Evolutionary conservation across 2,329 filamentous ascomycete genomes (phyloP), one percentile per base, ranked within the genome.

Genomic region (Botrytis elliptica): DNA sequence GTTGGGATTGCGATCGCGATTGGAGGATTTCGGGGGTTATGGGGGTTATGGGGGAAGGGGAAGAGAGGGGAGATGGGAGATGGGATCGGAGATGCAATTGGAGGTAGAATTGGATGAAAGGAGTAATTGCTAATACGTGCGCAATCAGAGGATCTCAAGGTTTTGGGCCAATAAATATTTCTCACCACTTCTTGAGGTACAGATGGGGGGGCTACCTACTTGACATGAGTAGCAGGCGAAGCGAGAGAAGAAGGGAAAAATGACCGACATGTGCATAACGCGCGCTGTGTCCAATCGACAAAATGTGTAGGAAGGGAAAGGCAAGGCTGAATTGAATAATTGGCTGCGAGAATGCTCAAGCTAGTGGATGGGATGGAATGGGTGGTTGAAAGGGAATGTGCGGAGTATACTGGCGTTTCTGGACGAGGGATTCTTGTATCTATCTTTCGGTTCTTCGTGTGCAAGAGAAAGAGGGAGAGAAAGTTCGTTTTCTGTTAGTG

Each of bases 101-200:
- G 4, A 36, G n/a, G 14, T 3, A 16, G 2, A 33, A 71, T 9
- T n/a, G 6, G 18, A 42, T 22, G 9, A 42, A 46, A 18, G 38
- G 33, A 59, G 44, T 40, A 20, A 74, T 76, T 74, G 75, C 76
- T 75, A 75, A 75, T 44, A 20, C 6, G 2, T 57, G 25, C 52
- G 60, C 71, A 57, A 68, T 65, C 76, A 85, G 83, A 84, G 79
- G 82, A 84, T 77, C 79, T 84, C 74, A 83, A 82, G 75, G 83
- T 84, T 70, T 77, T 85, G 70, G 84, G 84, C 71, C 83, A 84
- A 76, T 84, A 82, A 36, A 65, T 57, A 57, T 57, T 4, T 57
- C 16, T 42, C 25, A 33, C 9, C 36, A 14, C 1, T 38, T 20
- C 20, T 42, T 8, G 6, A 40, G 18, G 52, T 38, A 14, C 6